These are phyloP conservation scores for Sorghum bicolor DNA, from an alignment of 176 grass and related monocot genomes.

Conservation along the genomic window Sorghum_bicolor_NCBIv3 NC_012871.2:52117001-52117500, in stretches of 20 bases:
- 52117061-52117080: neutral
- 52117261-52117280: neutral
- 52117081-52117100: neutral
- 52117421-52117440: too few species aligned
- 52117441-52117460: too few species aligned
- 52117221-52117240: neutral
- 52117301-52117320: neutral
- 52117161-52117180: too few species aligned
- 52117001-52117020: slow-evolving; percentile 92
- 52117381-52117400: too few species aligned
- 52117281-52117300: neutral
- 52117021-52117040: slow-evolving; percentile 46
- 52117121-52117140: neutral
- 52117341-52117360: neutral
- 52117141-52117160: neutral
- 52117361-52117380: too few species aligned
- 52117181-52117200: neutral
- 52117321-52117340: neutral
- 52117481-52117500: too few species aligned
- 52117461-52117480: too few species aligned
- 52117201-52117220: neutral
- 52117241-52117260: neutral
- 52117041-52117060: neutral
- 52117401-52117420: too few species aligned
- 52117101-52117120: neutral